Evolutionary conservation across 371 early-diverging fungal species (phyloP), one percentile per base, ranked within the genome.

Genomic region (Rhizopus arrhizus): DNA sequence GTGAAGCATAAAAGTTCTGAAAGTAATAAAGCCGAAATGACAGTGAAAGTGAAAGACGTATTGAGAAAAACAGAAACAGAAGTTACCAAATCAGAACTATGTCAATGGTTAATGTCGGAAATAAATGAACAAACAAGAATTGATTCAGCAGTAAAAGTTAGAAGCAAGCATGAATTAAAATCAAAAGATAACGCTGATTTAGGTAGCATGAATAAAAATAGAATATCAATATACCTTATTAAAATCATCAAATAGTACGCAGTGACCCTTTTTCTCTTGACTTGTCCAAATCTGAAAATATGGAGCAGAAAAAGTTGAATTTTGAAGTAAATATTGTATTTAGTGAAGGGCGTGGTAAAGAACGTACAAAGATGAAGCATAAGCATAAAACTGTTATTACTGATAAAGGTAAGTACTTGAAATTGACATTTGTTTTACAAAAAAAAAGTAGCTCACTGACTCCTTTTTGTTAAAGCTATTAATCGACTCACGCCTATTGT

Each of bases 11-110:
- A 75, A 56, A 78, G 76, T 54, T 58, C 66, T 2, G 64, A 69
- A 22, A 78, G 80, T 22, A 63, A 62, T 36, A 72, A 77, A 42
- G 67, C 74, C 33, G 50, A 53, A 11, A 73, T 75, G 0, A 77
- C 80, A 36, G 86, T 92, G 65, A 92, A 92, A 67, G 87, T 92
- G 16, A 87, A 87, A 61, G 89, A 90, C 73, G 80, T 90, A 4
- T 64, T 85, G 8, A 77, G 83, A 3, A 84, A 85, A 58, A 74
- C 83, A 0, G 93, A 92, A 70, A 78, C 75, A 3, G 93, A 92
- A 69, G 58, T 76, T 7, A 61, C 63, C 33, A 66, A 64, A 41
- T 58, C 72, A 10, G 83, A 84, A 22, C 62, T 92, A 12, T 73
- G 81, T 38, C 76, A 81, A n/a, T 80, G 86, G 76, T 68, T 92